These are phyloP conservation scores for Striga asiatica DNA, from an alignment of 257 asterid genomes.

Conservation along the genomic window DNA sequence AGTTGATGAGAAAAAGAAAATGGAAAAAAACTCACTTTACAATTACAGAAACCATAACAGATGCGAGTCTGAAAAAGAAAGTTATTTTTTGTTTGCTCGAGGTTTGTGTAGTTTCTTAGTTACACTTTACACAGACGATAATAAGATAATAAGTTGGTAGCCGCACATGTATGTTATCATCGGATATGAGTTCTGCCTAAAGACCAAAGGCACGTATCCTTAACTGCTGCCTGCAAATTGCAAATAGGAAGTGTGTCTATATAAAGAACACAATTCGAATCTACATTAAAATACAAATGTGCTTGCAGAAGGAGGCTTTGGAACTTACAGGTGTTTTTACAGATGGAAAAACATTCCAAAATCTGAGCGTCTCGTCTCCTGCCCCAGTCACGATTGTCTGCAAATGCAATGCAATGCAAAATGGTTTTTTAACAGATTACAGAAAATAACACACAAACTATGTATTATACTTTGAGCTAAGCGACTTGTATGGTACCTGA, in stretches of 20 bases:
- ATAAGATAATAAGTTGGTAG: neutral
- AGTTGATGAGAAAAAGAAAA: no score
- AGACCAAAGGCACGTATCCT: slow-evolving; percentile 87
- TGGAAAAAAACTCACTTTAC: no score
- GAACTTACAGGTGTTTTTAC: slow-evolving; percentile 65
- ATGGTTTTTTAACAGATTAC: no score
- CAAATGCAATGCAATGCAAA: no score
- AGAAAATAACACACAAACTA: no score
- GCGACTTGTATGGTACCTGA: slow-evolving; percentile 40
- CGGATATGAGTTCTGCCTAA: slow-evolving; percentile 80
- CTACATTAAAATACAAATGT: no score
- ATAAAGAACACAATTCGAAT: no score
- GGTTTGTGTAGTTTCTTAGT: no score
- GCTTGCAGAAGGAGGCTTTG: neutral
- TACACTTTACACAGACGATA: no score
- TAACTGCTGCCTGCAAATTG: slow-evolving; percentile 53
- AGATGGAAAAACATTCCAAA: slow-evolving; percentile 90
- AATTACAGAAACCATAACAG: no score
- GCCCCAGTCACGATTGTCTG: slow-evolving; percentile 98
- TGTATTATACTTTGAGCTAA: neutral
- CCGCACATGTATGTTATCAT: slow-evolving; percentile 12
- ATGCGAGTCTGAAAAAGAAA: neutral
- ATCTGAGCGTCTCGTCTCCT: slow-evolving; percentile 90
- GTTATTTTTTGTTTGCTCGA: slow-evolving; percentile 7
- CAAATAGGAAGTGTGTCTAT: neutral